A percentile compares a stretch with the other conserved stretches of the same genome.
phyloP scores from a whole-genome alignment of 208 protist genomes.

The Leishmania major region DNA sequence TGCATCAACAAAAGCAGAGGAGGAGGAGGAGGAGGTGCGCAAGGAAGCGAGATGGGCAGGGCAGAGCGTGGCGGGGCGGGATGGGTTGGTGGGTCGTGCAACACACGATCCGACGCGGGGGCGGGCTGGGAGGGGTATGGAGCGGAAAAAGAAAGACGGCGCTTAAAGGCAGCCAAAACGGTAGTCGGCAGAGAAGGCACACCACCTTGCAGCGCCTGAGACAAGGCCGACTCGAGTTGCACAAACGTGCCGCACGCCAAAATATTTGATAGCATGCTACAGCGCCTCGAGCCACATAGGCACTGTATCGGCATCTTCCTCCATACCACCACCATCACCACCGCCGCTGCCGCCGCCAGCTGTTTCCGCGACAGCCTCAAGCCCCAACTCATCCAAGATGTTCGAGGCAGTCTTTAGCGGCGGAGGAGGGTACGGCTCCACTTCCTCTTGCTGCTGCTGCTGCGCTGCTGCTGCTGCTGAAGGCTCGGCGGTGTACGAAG shows the following conservation, averaged over 20 bases:
- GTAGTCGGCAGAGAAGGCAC: not conserved
- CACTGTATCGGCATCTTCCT: not conserved
- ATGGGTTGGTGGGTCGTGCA: not conserved
- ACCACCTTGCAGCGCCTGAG: not conserved
- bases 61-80: not conserved
- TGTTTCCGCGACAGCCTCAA: not conserved
- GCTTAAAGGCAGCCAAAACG: not conserved
- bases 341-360: not conserved
- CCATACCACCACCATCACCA: not conserved
- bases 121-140: not conserved
- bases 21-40: not conserved
- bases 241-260: not conserved
- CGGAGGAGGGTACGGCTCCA: not conserved
- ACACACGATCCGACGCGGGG: not conserved
- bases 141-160: not conserved
- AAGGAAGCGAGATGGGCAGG: not conserved
- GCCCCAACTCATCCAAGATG: constrained; percentile 11
- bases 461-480: too few species aligned
- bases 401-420: constrained; percentile 3
- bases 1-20: not conserved
- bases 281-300: constrained; percentile 21
- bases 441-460: not conserved
- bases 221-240: not conserved
- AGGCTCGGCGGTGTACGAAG: not conserved
- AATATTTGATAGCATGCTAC: not conserved